These are phyloP conservation scores for Yarrowia divulgata DNA, from an alignment of 805 yeast species.

Conservation along the genomic window DNA sequence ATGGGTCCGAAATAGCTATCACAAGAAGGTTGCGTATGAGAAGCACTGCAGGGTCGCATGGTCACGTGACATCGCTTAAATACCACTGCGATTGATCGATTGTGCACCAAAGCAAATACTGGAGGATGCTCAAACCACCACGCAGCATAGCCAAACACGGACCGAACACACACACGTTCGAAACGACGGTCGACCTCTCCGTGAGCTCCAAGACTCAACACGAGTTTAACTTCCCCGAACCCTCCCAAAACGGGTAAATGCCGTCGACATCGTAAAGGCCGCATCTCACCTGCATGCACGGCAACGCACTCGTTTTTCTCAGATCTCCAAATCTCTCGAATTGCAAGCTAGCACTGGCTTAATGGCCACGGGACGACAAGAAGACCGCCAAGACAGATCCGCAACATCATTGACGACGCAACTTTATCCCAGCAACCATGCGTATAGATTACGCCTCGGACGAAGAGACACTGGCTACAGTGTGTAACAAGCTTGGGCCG, in stretches of 20 bases:
- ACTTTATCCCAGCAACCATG: background rate
- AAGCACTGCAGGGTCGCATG: background rate
- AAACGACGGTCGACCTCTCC: background rate
- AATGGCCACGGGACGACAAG: background rate
- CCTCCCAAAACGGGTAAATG: conserved; percentile 10
- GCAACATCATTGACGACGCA: background rate
- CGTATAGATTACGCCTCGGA: conserved; percentile 19
- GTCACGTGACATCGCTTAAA: conserved; percentile 4
- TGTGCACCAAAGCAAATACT: too few relatives aligned
- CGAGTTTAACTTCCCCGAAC: conserved; percentile 12
- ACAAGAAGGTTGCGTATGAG: background rate
- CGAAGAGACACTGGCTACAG: conserved; percentile 12
- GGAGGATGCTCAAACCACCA: too few relatives aligned
- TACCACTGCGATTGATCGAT: background rate
- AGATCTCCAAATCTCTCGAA: background rate
- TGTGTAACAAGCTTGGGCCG: background rate
- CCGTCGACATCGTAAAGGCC: conserved; percentile 10
- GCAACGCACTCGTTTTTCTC: conserved; percentile 4
- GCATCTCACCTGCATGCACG: conserved; percentile 22
- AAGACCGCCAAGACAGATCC: background rate
- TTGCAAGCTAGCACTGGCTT: background rate
- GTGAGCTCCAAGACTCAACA: background rate
- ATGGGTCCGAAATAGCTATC: background rate
- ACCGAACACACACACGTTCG: too few relatives aligned
- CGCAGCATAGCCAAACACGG: background rate